Percentiles rank a stretch among this genome's conserved stretches.
Evolutionary conservation across 257 asterid species (phyloP).

Genomic region (Pogostemon cablin): DNA sequence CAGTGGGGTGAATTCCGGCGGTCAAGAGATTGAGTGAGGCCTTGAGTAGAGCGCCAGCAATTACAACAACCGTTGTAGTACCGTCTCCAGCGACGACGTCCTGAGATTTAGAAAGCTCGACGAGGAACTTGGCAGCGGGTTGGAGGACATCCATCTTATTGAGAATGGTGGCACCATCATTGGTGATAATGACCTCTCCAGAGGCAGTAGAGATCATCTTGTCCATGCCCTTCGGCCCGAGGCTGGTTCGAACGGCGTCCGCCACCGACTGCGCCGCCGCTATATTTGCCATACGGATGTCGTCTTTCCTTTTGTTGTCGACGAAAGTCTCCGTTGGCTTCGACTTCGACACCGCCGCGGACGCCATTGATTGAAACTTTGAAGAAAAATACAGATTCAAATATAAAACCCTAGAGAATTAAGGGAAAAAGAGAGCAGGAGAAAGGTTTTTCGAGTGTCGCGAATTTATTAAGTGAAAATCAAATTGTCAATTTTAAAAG

Average conservation of each 20-base stretch:
- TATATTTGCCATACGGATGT: slow-evolving; percentile 82
- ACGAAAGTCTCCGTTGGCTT: slow-evolving; percentile 75
- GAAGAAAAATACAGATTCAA: slow-evolving; percentile 27
- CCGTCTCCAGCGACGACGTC: slow-evolving; percentile 96
- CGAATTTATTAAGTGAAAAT: too few relatives aligned
- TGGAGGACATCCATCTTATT: slow-evolving; percentile 96
- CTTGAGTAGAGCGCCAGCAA: slow-evolving; percentile 78
- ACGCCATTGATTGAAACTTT: slow-evolving; percentile 48
- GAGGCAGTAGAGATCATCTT: slow-evolving; percentile 86
- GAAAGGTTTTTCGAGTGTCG: too few relatives aligned
- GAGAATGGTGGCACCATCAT: slow-evolving; percentile 91
- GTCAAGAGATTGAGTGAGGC: slow-evolving; percentile 59
- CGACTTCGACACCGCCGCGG: slow-evolving; percentile 52
- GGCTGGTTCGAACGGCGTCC: slow-evolving; percentile 84
- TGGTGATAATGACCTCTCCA: slow-evolving; percentile 90
- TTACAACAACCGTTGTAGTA: slow-evolving; percentile 87
- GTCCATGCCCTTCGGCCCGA: slow-evolving; percentile 97
- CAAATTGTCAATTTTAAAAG: too few relatives aligned
- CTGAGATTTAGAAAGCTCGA: slow-evolving; percentile 89
- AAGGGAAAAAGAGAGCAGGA: background rate
- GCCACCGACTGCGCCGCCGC: slow-evolving; percentile 87
- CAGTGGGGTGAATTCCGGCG: slow-evolving; percentile 87
- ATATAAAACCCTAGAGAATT: slow-evolving; percentile 44
- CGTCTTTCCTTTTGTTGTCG: slow-evolving; percentile 94
- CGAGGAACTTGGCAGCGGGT: slow-evolving; percentile 95